phyloP scores from a whole-genome alignment of 345 rosid species.

The Brassica juncea region DNA sequence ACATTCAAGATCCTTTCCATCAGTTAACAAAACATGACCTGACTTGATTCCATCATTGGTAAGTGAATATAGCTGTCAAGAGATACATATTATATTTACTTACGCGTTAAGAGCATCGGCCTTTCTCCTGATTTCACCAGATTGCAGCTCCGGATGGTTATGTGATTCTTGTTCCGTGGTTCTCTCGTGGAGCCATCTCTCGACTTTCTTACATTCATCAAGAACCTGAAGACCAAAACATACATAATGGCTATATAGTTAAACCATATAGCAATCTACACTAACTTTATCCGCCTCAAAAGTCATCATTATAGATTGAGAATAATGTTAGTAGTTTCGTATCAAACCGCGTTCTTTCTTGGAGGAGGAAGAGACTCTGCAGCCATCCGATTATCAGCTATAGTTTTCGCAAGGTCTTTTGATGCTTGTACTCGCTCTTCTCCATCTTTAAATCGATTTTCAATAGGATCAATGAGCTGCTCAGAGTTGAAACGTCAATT shows the following conservation, averaged over 20 bases:
- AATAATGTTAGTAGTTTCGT: slow-evolving; percentile 5
- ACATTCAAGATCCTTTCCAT: slow-evolving; percentile 18
- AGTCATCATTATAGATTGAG: not conserved
- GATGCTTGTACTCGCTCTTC: slow-evolving; percentile 61
- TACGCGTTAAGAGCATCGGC: slow-evolving; percentile 58
- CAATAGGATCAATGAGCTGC: slow-evolving; percentile 72
- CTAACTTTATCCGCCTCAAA: not conserved
- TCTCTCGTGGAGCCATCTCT: slow-evolving; percentile 71
- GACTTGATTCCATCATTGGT: slow-evolving; percentile 4
- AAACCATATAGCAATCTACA: not conserved
- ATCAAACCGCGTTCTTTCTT: slow-evolving; percentile 54
- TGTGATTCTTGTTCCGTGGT: slow-evolving; percentile 48
- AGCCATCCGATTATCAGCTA: slow-evolving; percentile 48
- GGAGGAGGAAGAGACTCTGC: slow-evolving; percentile 54
- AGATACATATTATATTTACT: slow-evolving; percentile 32
- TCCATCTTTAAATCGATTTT: slow-evolving; percentile 61
- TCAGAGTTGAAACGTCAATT: slow-evolving; percentile 21
- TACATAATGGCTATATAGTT: not conserved
- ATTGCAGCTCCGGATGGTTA: slow-evolving; percentile 58
- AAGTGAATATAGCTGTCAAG: not conserved
- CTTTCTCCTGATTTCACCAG: slow-evolving; percentile 63
- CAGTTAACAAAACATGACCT: not conserved
- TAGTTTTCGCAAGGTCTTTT: slow-evolving; percentile 52
- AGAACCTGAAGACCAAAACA: slow-evolving; percentile 47
- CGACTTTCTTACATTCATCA: slow-evolving; percentile 64